A percentile compares a stretch with the other conserved stretches of the same genome.
Evolutionary conservation across 176 grass and related monocot species (phyloP).

Genomic region (Bolboschoenus planiculmis): DNA sequence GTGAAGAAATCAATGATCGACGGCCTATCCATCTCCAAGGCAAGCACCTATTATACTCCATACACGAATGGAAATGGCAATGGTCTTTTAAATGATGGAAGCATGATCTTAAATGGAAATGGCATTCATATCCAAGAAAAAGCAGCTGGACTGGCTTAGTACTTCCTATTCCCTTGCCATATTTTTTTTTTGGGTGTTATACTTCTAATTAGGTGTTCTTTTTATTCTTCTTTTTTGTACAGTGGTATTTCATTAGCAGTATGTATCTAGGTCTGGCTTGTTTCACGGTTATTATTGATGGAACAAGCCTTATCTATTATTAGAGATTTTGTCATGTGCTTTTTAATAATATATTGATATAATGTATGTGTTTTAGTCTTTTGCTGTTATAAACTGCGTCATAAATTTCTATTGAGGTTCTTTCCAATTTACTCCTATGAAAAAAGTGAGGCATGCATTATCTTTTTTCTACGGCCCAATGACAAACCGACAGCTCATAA

Average conservation of each 20-base stretch:
- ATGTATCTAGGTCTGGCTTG: background rate
- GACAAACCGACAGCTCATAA: conserved; percentile 9
- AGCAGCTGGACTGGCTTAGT: conserved; percentile 8
- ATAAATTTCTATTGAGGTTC: background rate
- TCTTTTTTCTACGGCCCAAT: background rate
- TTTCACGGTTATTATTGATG: conserved; percentile 18
- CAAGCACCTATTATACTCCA: conserved; percentile 1
- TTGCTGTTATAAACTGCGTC: background rate
- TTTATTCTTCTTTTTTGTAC: background rate
- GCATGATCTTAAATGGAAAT: conserved; percentile 16
- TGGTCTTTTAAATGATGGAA: conserved; percentile 1
- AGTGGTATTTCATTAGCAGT: background rate
- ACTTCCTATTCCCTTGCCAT: background rate
- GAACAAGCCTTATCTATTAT: background rate
- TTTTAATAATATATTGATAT: too few species aligned
- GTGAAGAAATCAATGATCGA: background rate
- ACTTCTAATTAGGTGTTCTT: background rate
- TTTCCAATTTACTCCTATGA: background rate
- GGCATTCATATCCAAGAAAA: conserved; percentile 14
- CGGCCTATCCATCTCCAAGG: conserved; percentile 14
- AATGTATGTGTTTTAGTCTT: background rate
- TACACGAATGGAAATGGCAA: background rate
- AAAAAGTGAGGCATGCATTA: background rate
- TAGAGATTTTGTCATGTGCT: conserved; percentile 5
- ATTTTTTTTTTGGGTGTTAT: conserved; percentile 3